Conservation (phyloP, 495 filamentous ascomycete species). For the Aspergillus sclerotiicarbonarius region DNA sequence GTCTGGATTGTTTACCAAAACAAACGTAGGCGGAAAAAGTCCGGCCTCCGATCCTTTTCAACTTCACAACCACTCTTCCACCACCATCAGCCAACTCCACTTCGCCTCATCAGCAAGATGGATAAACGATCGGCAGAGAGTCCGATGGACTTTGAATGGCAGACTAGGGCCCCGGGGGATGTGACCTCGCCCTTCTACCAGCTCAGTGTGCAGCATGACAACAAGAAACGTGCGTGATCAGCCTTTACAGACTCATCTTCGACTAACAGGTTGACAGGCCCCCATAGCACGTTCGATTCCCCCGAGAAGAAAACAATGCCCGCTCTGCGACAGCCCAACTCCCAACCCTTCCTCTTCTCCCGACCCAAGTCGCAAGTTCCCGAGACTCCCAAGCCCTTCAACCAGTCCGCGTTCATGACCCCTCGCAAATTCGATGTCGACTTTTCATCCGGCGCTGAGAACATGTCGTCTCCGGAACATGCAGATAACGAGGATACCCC, state of each 20-base stretch:
- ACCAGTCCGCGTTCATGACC: conserved; percentile 72
- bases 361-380: conserved; percentile 26
- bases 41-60: conserved; percentile 10
- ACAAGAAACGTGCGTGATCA: conserved; percentile 51
- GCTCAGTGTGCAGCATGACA: conserved; percentile 43
- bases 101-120: conserved; percentile 28
- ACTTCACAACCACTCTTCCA: conserved; percentile 13
- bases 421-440: conserved; percentile 72
- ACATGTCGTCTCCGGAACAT: conserved; percentile 68
- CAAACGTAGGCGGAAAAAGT: conserved; percentile 21
- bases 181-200: conserved; percentile 59
- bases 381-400: conserved; percentile 41
- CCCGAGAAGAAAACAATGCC: conserved; percentile 48
- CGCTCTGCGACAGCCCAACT: conserved; percentile 47
- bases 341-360: conserved; percentile 46
- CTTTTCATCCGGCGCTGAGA: conserved; percentile 78
- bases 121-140: conserved; percentile 51
- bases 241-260: background rate
- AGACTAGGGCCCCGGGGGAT: conserved; percentile 55
- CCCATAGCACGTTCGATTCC: conserved; percentile 51
- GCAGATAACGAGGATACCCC: conserved; percentile 70
- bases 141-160: conserved; percentile 71
- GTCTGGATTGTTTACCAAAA: conserved; percentile 26
- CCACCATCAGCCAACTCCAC: conserved; percentile 2
- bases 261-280: conserved; percentile 32